A percentile compares a stretch with the other conserved stretches of the same genome.
Conservation (phyloP, 1,284 basidiomycete genomes). For the Cryptococcus sp. region DNA sequence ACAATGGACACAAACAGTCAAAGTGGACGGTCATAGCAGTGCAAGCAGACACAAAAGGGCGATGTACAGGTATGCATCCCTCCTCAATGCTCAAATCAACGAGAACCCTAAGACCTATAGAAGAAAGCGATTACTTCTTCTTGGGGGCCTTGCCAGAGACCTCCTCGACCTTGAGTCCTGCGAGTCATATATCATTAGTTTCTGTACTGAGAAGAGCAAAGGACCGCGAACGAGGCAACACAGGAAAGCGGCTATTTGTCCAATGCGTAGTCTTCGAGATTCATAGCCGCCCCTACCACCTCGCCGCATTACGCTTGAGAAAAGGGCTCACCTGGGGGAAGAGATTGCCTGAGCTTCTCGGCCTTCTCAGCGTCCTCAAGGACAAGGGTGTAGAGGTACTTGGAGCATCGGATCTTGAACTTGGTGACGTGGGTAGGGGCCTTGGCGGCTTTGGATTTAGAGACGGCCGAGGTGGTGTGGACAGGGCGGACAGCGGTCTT, state of each 20-base stretch:
- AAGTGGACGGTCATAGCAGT: too few relatives aligned
- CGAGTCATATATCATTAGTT: not conserved
- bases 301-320: too few relatives aligned
- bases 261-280: too few relatives aligned
- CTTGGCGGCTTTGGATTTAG: conserved; percentile 56
- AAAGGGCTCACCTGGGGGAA: conserved; percentile 80
- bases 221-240: not conserved
- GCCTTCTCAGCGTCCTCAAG: conserved; percentile 98
- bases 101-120: not conserved
- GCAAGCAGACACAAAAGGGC: not conserved
- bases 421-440: conserved; percentile 81
- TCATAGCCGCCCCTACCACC: too few relatives aligned
- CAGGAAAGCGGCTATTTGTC: too few relatives aligned
- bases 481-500: conserved; percentile 66
- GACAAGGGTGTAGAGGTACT: conserved; percentile 96
- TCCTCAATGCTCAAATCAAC: not conserved
- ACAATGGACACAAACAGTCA: too few relatives aligned
- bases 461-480: conserved; percentile 38
- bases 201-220: not conserved
- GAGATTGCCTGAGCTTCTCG: conserved; percentile 92
- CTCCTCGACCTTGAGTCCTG: conserved; percentile 53
- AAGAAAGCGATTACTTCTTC: conserved; percentile 52
- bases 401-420: conserved; percentile 98
- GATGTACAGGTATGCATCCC: conserved; percentile 11
- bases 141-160: conserved; percentile 51